phyloP scores from a whole-genome alignment of 164 flowering plant genomes.

The Euptelea pleiosperma region DNA sequence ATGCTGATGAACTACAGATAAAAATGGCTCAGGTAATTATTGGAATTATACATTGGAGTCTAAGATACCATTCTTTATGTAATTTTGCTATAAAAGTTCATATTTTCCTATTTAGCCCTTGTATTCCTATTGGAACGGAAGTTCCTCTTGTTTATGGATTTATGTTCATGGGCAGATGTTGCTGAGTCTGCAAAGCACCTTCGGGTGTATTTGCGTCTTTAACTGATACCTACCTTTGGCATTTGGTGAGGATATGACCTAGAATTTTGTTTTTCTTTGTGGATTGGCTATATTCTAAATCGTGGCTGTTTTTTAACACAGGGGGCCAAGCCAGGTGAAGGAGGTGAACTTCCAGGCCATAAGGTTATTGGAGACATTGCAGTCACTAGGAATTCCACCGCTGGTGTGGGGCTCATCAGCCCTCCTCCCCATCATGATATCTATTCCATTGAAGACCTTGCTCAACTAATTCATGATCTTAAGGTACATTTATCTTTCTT shows the following conservation, averaged over 20 bases:
- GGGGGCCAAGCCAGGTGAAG: constrained; percentile 99
- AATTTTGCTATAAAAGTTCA: constrained; percentile 1
- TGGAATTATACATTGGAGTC: background rate
- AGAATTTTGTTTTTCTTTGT: constrained; percentile 13
- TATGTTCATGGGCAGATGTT: constrained; percentile 67
- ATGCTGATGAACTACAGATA: constrained; percentile 95
- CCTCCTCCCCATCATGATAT: constrained; percentile 99
- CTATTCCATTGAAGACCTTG: constrained; percentile 99
- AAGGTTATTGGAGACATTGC: constrained; percentile 99
- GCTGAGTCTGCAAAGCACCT: constrained; percentile 70
- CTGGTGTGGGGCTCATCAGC: constrained; percentile 98
- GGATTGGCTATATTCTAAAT: constrained; percentile 11
- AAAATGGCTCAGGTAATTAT: constrained; percentile 97
- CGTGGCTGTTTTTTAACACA: constrained; percentile 25
- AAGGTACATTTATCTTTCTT: constrained; percentile 59
- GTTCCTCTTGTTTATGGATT: constrained; percentile 55
- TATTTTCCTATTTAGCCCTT: constrained; percentile 21
- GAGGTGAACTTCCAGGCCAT: constrained; percentile 99
- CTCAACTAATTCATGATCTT: constrained; percentile 93
- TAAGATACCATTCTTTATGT: background rate
- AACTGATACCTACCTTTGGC: constrained; percentile 49
- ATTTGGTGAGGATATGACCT: constrained; percentile 55
- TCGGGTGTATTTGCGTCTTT: constrained; percentile 61
- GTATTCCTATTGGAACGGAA: constrained; percentile 30
- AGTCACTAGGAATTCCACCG: constrained; percentile 90